Conservation (phyloP, 208 protist species). For the Leishmania major region DNA sequence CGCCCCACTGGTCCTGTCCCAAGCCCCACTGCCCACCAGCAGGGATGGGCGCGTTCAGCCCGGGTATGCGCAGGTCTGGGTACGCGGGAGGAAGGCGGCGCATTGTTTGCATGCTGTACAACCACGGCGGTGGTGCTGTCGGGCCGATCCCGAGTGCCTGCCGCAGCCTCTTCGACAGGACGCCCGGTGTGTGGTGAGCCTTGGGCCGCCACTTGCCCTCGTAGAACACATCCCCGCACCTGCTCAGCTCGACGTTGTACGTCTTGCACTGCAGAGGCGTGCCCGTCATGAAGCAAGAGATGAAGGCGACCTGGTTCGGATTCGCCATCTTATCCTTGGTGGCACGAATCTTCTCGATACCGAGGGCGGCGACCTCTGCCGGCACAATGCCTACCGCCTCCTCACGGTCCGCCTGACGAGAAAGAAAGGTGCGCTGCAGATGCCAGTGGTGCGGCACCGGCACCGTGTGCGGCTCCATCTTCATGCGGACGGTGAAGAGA, state of each 20-base stretch:
- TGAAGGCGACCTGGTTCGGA: constrained; percentile 95
- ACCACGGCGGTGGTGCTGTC: constrained; percentile 97
- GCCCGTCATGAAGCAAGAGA: constrained; percentile 98
- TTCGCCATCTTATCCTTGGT: constrained; percentile 98
- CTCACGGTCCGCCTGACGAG: constrained; percentile 93
- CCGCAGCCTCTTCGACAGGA: constrained; percentile 91
- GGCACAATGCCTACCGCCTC: constrained; percentile 96
- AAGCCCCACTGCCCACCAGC: constrained; percentile 94
- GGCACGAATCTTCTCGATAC: constrained; percentile 97
- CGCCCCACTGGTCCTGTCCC: constrained; percentile 97
- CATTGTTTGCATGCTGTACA: constrained; percentile 99
- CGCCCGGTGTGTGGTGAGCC: constrained; percentile 50
- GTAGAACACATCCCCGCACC: constrained; percentile 97
- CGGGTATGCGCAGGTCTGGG: constrained; percentile 97
- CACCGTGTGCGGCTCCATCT: constrained; percentile 90
- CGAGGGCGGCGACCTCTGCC: constrained; percentile 92
- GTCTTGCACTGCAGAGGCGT: constrained; percentile 92
- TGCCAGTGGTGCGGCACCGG: constrained; percentile 99
- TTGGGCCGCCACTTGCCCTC: constrained; percentile 97
- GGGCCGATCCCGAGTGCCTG: constrained; percentile 97
- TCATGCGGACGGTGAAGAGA: constrained; percentile 95
- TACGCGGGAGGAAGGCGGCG: constrained; percentile 98
- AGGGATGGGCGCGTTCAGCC: constrained; percentile 99
- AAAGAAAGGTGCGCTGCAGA: constrained; percentile 97
- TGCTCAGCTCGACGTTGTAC: constrained; percentile 87